Base-by-base conservation (phyloP, 108 stramenopile species). In the Cylindrotheca fusiformis region DNA sequence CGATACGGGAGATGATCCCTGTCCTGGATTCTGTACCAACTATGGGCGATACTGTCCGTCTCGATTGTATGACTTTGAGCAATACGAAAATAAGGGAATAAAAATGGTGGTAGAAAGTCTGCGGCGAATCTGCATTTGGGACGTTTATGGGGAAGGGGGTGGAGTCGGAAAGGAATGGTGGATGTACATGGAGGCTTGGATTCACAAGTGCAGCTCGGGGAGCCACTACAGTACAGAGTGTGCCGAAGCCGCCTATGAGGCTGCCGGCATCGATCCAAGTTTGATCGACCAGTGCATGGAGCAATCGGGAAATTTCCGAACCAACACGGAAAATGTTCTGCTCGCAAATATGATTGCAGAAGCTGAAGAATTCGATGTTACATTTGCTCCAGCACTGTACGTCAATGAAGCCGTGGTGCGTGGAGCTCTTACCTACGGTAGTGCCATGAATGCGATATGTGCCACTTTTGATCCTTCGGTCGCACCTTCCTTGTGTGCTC, bases 131-230 rank as follows among this genome's bases (percentile, higher is more conserved):
- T 82, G 81, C 63, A 55, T 82, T 32, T 82, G 81, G 81, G 26
- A 65, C 1, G 12, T 25, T 20, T 55, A 58, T 27, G 89, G 89
- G 0, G 36, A 70, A 36, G 55, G 58, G 21, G 75, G 82, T 60
- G 94, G 93, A 22, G 65, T 95, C 10, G 93, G 93, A 36, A 64
- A 48, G 8, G 51, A 55, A 22, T 96, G 90, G 90, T 96, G 92
- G 93, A 71, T 86, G 31, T 96, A 96, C 60, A 71, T 92, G 21
- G 55, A 60, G 6, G 77, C 84, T 51, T 95, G 92, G 71, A 57
- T 83, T 41, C 52, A 62, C n/a, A 63, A 74, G 0, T 93, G 92
- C 47, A 59, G 72, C 0, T 4, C 50, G 4, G 32, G 51, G 5
- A 31, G 30, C 30, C 55, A 32, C 24, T 56, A 56, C 25, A 82